These are phyloP conservation scores for Exophiala spinifera DNA, from an alignment of 2,329 filamentous ascomycete species.

Conservation along the genomic window DNA sequence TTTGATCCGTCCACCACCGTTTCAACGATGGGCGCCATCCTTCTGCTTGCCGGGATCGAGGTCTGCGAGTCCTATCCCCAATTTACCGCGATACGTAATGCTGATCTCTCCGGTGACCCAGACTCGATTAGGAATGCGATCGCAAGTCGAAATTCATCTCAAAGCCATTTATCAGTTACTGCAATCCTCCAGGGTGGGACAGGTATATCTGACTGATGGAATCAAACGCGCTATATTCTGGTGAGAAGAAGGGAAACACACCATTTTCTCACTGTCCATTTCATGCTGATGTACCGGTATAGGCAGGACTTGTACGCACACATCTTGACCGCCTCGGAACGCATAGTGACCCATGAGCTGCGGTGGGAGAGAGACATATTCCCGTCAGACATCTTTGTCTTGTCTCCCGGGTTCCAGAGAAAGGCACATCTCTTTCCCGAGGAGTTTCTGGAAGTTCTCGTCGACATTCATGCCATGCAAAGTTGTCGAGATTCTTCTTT, in stretches of 20 bases:
- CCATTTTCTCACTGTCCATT: conserved; percentile 10
- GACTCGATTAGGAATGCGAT: conserved; percentile 38
- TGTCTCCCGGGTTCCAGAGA: conserved; percentile 38
- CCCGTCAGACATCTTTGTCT: conserved; percentile 29
- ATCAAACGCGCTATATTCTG: conserved; percentile 49
- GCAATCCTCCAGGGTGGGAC: conserved; percentile 31
- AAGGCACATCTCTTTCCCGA: conserved; percentile 28
- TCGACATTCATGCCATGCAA: conserved; percentile 42
- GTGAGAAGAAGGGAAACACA: conserved; percentile 28
- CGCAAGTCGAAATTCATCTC: conserved; percentile 45
- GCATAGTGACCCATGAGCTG: conserved; percentile 44
- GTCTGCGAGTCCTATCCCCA: conserved; percentile 29
- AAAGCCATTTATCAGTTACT: conserved; percentile 39
- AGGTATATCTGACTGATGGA: conserved; percentile 35
- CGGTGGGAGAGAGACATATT: conserved; percentile 40
- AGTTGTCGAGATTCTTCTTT: conserved; percentile 36
- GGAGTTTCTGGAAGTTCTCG: conserved; percentile 38
- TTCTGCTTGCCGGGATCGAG: conserved; percentile 44
- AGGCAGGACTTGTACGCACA: conserved; percentile 47
- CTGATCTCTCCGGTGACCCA: conserved; percentile 24
- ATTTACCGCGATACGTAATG: neutral
- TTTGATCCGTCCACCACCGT: conserved; percentile 32
- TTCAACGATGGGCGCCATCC: conserved; percentile 43
- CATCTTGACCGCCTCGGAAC: conserved; percentile 39
- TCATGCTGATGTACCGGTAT: neutral